These are phyloP conservation scores for Lobosporangium transversale DNA, from an alignment of 192 early-diverging fungal species.

Conservation along the genomic window DNA sequence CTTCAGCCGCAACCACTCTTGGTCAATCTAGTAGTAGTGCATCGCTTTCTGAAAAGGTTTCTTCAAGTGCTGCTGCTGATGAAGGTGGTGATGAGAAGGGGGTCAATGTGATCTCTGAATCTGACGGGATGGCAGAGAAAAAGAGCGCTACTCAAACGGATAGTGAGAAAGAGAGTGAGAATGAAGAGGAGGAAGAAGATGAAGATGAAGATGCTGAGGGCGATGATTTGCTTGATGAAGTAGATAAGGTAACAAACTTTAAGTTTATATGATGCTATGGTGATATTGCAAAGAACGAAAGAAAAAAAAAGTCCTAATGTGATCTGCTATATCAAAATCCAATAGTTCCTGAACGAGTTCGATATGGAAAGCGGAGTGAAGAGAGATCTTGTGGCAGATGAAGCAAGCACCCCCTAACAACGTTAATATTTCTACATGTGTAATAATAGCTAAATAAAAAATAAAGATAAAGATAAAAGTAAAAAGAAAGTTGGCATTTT, in stretches of 20 bases:
- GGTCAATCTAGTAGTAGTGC: background rate
- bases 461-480: too few relatives aligned
- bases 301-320: too few relatives aligned
- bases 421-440: too few relatives aligned
- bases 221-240: constrained; percentile 57
- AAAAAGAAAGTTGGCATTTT: too few relatives aligned
- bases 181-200: constrained; percentile 22
- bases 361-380: constrained; percentile 38
- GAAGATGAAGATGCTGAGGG: constrained; percentile 38
- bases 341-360: constrained; percentile 47
- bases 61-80: too few relatives aligned
- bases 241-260: constrained; percentile 42
- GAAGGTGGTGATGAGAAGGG: too few relatives aligned
- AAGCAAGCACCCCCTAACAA: too few relatives aligned
- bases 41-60: constrained; percentile 21
- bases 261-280: background rate
- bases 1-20: too few relatives aligned
- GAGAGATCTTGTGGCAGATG: constrained; percentile 45
- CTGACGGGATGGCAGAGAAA: background rate
- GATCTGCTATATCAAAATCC: background rate
- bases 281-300: too few relatives aligned
- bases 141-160: constrained; percentile 1
- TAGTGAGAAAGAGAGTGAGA: too few relatives aligned
- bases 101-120: too few relatives aligned
- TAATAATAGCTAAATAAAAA: too few relatives aligned